Evolutionary conservation across 768 basidiomycete species (phyloP), one percentile per base, ranked within the genome.

Genomic region (Roridomyces roridus): DNA sequence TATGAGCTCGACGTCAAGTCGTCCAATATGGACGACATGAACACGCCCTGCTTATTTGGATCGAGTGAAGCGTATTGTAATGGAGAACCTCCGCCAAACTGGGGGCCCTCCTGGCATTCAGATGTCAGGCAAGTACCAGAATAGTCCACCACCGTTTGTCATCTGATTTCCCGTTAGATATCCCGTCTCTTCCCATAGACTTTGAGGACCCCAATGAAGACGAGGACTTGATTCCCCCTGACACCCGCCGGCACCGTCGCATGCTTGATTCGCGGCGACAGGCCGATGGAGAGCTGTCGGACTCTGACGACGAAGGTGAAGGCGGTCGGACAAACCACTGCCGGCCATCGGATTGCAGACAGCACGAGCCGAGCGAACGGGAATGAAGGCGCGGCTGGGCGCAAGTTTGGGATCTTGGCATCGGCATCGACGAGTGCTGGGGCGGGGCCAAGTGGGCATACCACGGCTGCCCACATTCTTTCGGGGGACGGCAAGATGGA

Each of bases 301-400:
- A 99, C 71, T 98, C 97, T 2, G 97, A 99, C 62, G 97, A 99
- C 69, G 97, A 99, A 74, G 96, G 94, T 17, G 90, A 91, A 64
- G 95, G 92, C 41, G 92, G 88, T 1, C 82, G 95, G 51, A 80
- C 88, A 55, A 81, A 94, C 64, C 86, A 87, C 55, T n/a, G 75
- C 82, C 9, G 76, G 76, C 34, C 85, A 89, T 69, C 78, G 80
- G 24, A 80, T 85, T 29, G 76, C 75, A 21, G 84, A 83, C 44
- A 82, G 79, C 51, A 70, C 74, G 39, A 75, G 74, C 55, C 66
- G 68, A 48, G 72, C 75, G 10, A 80, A 75, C 58, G 79, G 74
- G 39, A 76, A 73, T 18, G 83, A 80, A 26, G 69, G 69, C 21
- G 75, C 70, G 31, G 78, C 77, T 21, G 73, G 70, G 12, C 75